Evolutionary conservation across 2,329 filamentous ascomycete genomes (phyloP).

Genomic region (Fusarium torreyae): DNA sequence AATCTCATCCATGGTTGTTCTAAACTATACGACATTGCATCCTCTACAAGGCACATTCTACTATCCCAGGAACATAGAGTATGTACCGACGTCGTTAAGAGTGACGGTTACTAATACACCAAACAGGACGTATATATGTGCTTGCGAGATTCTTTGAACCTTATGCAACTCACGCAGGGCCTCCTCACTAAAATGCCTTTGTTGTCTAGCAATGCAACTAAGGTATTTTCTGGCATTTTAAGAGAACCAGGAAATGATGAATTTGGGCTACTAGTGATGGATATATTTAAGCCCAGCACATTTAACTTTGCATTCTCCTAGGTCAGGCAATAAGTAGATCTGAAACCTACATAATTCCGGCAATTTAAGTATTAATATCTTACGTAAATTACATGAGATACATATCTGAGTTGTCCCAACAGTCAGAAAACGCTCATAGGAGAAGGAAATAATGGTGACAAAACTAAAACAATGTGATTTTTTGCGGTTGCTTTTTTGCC

Average conservation of each 20-base stretch:
- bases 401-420: no score
- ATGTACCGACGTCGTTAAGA: fast-evolving
- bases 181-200: neutral
- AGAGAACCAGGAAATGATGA: fast-evolving
- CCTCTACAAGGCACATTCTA: neutral
- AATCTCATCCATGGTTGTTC: neutral
- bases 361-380: no score
- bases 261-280: neutral
- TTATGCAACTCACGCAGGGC: neutral
- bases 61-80: neutral
- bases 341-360: no score
- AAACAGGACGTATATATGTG: neutral
- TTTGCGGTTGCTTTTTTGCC: no score
- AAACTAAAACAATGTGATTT: no score
- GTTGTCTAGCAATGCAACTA: neutral
- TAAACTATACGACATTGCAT: neutral
- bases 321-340: no score
- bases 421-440: no score
- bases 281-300: neutral
- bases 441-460: no score
- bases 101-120: neutral
- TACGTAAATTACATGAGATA: no score
- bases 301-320: neutral
- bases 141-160: neutral
- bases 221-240: neutral